phyloP scores from a whole-genome alignment of 2,329 filamentous ascomycete species.

The Neopestalotiopsis sp. region DNA sequence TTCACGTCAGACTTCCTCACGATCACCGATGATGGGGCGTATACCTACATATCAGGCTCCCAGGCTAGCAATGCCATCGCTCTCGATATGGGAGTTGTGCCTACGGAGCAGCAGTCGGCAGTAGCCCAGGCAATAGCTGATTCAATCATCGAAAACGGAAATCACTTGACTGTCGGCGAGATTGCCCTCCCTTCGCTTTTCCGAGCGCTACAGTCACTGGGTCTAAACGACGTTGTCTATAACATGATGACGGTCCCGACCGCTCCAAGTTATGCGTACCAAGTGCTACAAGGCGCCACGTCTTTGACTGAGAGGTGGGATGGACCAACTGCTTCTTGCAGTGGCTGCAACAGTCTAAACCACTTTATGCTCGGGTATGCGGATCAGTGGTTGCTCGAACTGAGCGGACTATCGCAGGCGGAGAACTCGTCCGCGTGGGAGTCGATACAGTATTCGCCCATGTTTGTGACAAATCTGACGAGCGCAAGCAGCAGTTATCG shows the following conservation, averaged over 20 bases:
- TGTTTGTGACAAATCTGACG: background rate
- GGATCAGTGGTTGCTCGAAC: background rate
- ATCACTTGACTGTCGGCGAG: background rate
- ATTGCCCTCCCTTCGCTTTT: background rate
- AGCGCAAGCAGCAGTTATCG: background rate
- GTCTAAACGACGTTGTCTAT: background rate
- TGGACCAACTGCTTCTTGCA: background rate
- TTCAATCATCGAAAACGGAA: background rate
- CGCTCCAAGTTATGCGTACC: background rate
- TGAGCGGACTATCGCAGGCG: background rate
- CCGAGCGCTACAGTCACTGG: background rate
- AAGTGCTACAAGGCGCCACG: background rate
- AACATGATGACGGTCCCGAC: background rate
- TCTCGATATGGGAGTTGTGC: background rate
- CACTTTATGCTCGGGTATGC: background rate
- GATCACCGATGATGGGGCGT: background rate
- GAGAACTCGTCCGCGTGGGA: background rate
- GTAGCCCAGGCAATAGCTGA: background rate
- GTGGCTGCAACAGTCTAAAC: background rate
- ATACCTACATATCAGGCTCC: background rate
- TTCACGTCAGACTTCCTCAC: background rate
- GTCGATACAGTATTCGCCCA: background rate
- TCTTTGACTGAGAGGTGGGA: background rate
- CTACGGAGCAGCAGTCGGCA: background rate
- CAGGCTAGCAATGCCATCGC: conserved; percentile 2